Conservation (phyloP, 1,284 basidiomycete genomes). For the Microbotryomycetes sp. region DNA sequence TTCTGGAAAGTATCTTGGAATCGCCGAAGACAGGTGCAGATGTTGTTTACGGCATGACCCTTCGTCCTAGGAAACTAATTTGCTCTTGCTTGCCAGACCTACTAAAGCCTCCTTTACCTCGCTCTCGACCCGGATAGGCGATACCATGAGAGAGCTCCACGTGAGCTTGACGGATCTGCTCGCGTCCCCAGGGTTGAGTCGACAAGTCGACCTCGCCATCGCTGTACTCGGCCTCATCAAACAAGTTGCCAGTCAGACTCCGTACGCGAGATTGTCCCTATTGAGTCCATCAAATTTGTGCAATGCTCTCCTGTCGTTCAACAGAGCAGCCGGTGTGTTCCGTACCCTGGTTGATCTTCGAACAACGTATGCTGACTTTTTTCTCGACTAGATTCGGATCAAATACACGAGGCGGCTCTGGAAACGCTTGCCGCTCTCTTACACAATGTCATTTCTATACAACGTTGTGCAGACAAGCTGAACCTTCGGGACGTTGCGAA, state of each 20-base stretch:
- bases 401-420: too few species aligned
- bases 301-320: neutral
- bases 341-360: neutral
- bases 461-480: too few species aligned
- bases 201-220: neutral
- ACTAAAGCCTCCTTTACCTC: constrained; percentile 29
- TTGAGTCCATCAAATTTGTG: neutral
- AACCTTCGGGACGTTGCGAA: too few species aligned
- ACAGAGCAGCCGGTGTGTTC: neutral
- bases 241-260: neutral
- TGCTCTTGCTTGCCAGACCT: too few species aligned
- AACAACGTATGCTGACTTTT: too few species aligned
- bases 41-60: too few species aligned
- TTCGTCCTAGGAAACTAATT: too few species aligned
- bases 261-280: neutral
- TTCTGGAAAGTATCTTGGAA: constrained; percentile 12
- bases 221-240: constrained; percentile 5
- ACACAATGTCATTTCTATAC: too few species aligned
- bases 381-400: too few species aligned
- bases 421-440: too few species aligned
- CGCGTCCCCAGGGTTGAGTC: neutral
- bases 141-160: constrained; percentile 22
- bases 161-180: constrained; percentile 4
- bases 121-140: constrained; percentile 26
- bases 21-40: constrained; percentile 26